Evolutionary conservation across 176 grass and related monocot genomes (phyloP).

Genomic region (Otatea glauca): DNA sequence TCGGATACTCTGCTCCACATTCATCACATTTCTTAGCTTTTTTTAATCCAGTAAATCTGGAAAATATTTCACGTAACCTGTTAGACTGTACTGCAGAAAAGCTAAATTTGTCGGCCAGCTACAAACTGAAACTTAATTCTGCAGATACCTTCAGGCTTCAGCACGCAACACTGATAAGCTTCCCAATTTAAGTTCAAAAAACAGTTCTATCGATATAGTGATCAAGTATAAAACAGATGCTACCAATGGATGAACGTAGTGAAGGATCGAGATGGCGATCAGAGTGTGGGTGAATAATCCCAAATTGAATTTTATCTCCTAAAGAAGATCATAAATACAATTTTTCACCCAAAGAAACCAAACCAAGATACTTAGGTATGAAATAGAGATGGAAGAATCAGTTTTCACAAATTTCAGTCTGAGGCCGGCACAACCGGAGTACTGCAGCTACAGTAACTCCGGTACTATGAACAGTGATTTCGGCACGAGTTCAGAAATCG

Average conservation of each 20-base stretch:
- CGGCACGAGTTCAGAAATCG: too few relatives aligned
- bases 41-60: conserved; percentile 10
- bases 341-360: too few relatives aligned
- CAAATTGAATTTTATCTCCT: too few relatives aligned
- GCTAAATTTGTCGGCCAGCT: background rate
- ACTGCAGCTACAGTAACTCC: too few relatives aligned
- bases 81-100: background rate
- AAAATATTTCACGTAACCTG: background rate
- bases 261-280: too few relatives aligned
- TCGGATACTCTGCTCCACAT: background rate
- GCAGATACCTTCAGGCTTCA: background rate
- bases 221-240: background rate
- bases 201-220: background rate
- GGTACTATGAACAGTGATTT: too few relatives aligned
- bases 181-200: background rate
- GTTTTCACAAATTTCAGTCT: too few relatives aligned
- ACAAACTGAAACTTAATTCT: background rate
- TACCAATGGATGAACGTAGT: background rate
- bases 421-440: too few relatives aligned
- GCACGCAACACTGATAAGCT: background rate
- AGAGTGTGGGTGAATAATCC: too few relatives aligned
- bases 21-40: background rate
- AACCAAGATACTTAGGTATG: too few relatives aligned
- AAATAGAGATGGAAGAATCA: too few relatives aligned
- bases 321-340: too few relatives aligned